Conservation (phyloP, 2,329 filamentous ascomycete species). For the Phialophora chinensis region DNA sequence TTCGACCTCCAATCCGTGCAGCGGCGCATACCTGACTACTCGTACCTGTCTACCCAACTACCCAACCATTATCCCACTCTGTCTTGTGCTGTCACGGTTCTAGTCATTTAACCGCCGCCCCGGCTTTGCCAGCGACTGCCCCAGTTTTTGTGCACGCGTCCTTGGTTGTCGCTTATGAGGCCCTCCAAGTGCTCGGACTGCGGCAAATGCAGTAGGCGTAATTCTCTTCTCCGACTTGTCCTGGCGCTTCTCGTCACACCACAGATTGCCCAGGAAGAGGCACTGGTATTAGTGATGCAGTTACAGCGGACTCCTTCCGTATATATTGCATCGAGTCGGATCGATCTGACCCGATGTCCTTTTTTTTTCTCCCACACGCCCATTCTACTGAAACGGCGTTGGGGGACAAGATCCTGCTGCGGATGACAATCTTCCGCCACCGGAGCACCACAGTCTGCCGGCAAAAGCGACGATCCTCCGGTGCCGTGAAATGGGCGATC, state of each 20-base stretch:
- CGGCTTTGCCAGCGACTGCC: slow-evolving; percentile 9
- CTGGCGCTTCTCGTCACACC: slow-evolving; percentile 16
- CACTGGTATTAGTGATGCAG: background rate
- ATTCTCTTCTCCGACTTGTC: background rate
- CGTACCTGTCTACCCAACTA: background rate
- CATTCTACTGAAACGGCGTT: background rate
- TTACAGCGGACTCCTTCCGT: background rate
- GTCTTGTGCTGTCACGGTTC: background rate
- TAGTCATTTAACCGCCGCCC: slow-evolving; percentile 7
- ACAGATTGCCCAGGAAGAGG: background rate
- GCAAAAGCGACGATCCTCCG: slow-evolving; percentile 4
- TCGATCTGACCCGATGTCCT: background rate
- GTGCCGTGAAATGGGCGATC: slow-evolving; percentile 14
- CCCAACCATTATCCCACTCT: background rate
- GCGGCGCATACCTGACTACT: background rate
- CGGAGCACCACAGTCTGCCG: slow-evolving; percentile 1
- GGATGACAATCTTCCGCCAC: slow-evolving; percentile 26
- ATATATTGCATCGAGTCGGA: background rate
- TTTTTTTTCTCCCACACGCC: background rate
- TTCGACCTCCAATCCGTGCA: background rate
- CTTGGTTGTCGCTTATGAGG: slow-evolving; percentile 21
- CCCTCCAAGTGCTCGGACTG: slow-evolving; percentile 3
- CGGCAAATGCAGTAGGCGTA: slow-evolving; percentile 10
- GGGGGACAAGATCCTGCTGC: slow-evolving; percentile 4
- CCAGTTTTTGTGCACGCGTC: slow-evolving; percentile 15